Conservation (phyloP, 352 stramenopile species). For the Phytophthora sp. region DNA sequence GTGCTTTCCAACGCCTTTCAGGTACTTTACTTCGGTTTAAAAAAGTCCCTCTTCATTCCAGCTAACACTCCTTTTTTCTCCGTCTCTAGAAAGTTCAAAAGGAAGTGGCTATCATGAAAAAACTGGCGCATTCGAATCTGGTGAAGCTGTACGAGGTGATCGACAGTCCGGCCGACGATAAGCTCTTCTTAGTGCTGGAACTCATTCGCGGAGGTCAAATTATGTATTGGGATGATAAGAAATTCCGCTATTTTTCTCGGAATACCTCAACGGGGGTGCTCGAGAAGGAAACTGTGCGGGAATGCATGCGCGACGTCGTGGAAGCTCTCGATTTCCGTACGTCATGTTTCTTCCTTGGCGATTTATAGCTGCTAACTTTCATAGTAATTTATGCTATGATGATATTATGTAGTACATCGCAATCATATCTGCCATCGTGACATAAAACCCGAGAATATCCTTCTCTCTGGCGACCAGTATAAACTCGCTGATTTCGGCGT, state of each 20-base stretch:
- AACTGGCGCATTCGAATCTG: conserved; percentile 70
- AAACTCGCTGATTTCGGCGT: conserved; percentile 87
- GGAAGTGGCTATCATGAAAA: conserved; percentile 88
- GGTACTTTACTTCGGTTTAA: conserved; percentile 9
- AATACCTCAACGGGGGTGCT: conserved; percentile 39
- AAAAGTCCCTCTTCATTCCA: too few relatives aligned
- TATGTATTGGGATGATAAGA: conserved; percentile 87
- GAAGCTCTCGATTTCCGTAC: conserved; percentile 76
- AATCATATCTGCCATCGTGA: conserved; percentile 89
- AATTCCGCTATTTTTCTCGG: conserved; percentile 57
- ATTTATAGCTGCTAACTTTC: background rate
- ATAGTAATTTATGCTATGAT: background rate
- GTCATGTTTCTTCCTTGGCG: conserved; percentile 18
- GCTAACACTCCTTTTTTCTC: background rate
- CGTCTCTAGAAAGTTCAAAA: conserved; percentile 72
- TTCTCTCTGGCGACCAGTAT: conserved; percentile 63
- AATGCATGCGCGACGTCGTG: conserved; percentile 81
- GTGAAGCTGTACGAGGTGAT: conserved; percentile 83
- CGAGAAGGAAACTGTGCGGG: conserved; percentile 46
- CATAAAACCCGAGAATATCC: conserved; percentile 84
- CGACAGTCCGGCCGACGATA: conserved; percentile 77
- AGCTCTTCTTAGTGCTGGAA: conserved; percentile 84
- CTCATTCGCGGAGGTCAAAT: conserved; percentile 82
- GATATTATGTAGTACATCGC: conserved; percentile 55
- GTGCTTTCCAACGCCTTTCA: conserved; percentile 79